Evolutionary conservation across 805 yeast genomes (phyloP).

Genomic region (Wickerhamiella domercqiae): DNA sequence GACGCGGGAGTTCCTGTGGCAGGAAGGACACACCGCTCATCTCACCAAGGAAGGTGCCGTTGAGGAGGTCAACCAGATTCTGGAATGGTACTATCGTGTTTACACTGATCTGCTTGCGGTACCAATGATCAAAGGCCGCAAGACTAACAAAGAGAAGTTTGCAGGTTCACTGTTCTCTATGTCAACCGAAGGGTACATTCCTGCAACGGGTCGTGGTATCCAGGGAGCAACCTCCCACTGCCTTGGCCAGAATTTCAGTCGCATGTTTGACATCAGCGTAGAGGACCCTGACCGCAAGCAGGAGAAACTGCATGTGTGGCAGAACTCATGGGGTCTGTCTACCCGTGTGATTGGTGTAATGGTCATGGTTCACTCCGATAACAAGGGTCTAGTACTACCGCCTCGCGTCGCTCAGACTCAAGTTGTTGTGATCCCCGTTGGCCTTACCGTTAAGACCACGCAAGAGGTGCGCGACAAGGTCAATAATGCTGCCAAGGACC

Average conservation of each 20-base stretch:
- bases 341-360: slow-evolving; percentile 98
- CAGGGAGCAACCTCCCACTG: slow-evolving; percentile 99
- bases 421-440: slow-evolving; percentile 88
- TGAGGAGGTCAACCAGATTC: slow-evolving; percentile 69
- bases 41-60: slow-evolving; percentile 69
- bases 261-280: slow-evolving; percentile 91
- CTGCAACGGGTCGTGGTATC: slow-evolving; percentile 98
- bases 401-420: slow-evolving; percentile 92
- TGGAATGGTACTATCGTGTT: slow-evolving; percentile 69
- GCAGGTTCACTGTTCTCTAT: slow-evolving; percentile 97
- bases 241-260: slow-evolving; percentile 94
- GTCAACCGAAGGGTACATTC: slow-evolving; percentile 91
- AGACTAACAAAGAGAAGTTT: slow-evolving; percentile 94
- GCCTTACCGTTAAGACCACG: slow-evolving; percentile 74
- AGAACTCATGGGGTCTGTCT: slow-evolving; percentile 98
- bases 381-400: slow-evolving; percentile 94
- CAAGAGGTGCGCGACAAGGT: slow-evolving; percentile 60
- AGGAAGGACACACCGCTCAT: slow-evolving; percentile 98
- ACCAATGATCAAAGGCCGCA: slow-evolving; percentile 87
- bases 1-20: slow-evolving; percentile 99
- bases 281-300: slow-evolving; percentile 80
- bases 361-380: slow-evolving; percentile 98
- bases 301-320: slow-evolving; percentile 80
- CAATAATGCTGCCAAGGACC: slow-evolving; percentile 49
- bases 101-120: slow-evolving; percentile 91